Conservation (phyloP, 2,329 filamentous ascomycete genomes). For the Calonectria crousiana region DNA sequence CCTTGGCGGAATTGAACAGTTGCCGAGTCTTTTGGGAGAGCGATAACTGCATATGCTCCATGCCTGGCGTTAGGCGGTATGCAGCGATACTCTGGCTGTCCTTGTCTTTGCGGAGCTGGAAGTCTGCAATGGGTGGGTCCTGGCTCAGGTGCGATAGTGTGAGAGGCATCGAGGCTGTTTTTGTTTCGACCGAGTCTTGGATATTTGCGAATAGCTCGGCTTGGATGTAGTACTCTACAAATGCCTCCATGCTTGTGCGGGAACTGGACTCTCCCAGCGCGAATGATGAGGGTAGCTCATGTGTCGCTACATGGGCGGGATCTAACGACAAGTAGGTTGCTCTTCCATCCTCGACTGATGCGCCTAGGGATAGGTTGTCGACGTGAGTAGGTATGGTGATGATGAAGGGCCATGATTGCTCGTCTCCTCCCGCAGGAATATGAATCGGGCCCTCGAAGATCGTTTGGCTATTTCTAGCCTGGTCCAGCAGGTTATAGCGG, state of each 20-base stretch:
- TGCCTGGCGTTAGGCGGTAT: slow-evolving; percentile 47
- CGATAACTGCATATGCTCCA: slow-evolving; percentile 44
- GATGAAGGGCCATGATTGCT: slow-evolving; percentile 44
- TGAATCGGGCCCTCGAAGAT: slow-evolving; percentile 43
- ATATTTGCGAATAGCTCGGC: slow-evolving; percentile 39
- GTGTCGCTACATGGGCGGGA: neutral
- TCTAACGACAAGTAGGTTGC: neutral
- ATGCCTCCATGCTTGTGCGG: neutral
- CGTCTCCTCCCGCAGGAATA: slow-evolving; percentile 22
- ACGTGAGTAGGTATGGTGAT: slow-evolving; percentile 42
- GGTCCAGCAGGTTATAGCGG: slow-evolving; percentile 41
- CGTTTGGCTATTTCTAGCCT: slow-evolving; percentile 1
- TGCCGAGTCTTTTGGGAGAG: slow-evolving; percentile 50
- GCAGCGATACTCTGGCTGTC: slow-evolving; percentile 13
- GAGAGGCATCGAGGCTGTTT: slow-evolving; percentile 40
- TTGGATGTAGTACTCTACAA: slow-evolving; percentile 50
- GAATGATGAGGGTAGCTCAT: slow-evolving; percentile 22
- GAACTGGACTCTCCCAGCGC: neutral
- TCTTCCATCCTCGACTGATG: neutral
- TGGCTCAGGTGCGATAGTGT: slow-evolving; percentile 22
- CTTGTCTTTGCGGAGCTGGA: neutral
- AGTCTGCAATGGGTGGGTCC: slow-evolving; percentile 34
- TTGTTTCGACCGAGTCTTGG: neutral
- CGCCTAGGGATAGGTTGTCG: neutral
- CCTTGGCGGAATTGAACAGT: slow-evolving; percentile 47